phyloP scores from a whole-genome alignment of 1,284 basidiomycete species.

The Peniophora sp. region DNA sequence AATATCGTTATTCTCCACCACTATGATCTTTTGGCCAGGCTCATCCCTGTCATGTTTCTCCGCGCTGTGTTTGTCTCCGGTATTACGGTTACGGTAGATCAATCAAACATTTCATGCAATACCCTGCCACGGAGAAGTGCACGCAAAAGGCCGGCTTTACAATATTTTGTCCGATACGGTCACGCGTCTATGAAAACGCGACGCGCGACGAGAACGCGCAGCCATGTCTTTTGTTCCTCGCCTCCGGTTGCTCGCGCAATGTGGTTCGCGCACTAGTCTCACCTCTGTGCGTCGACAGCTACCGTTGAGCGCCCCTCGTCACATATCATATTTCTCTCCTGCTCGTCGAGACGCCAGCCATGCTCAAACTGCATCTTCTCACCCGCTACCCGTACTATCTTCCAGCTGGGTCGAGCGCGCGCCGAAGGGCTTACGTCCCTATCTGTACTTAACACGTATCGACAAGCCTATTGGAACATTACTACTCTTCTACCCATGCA shows the following conservation, averaged over 20 bases:
- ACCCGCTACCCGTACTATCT: conserved; percentile 11
- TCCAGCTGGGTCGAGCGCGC: conserved; percentile 62
- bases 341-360: not conserved
- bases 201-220: too few relatives aligned
- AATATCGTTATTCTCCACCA: too few relatives aligned
- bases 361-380: conserved; percentile 1
- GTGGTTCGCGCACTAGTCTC: too few relatives aligned
- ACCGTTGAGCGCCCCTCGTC: not conserved
- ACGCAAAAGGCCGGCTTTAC: too few relatives aligned
- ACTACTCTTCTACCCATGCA: conserved; percentile 89
- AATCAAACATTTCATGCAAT: too few relatives aligned
- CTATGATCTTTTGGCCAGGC: too few relatives aligned
- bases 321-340: not conserved
- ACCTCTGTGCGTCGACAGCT: too few relatives aligned
- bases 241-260: too few relatives aligned
- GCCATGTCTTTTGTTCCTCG: too few relatives aligned
- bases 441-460: conserved; percentile 78
- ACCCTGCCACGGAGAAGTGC: too few relatives aligned
- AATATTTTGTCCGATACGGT: too few relatives aligned
- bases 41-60: not conserved
- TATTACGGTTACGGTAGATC: not conserved
- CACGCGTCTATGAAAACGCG: not conserved
- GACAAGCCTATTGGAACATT: conserved; percentile 96
- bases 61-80: not conserved
- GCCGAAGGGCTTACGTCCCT: conserved; percentile 60